phyloP scores from a whole-genome alignment of 345 rosid species.

The Excoecaria agallocha region DNA sequence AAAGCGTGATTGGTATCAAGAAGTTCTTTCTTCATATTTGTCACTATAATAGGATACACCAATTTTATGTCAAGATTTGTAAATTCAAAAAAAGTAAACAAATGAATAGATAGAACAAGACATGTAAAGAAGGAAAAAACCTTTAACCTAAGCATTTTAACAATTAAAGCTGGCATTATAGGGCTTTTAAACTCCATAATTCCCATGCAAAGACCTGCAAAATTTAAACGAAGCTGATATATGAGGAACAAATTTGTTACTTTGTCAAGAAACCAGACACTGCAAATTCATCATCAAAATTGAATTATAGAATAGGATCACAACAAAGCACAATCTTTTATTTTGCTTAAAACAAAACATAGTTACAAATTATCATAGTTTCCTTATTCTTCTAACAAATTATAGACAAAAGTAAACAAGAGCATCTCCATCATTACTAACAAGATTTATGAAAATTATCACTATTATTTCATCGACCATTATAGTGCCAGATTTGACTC shows the following conservation, averaged over 20 bases:
- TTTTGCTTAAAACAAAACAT: too few relatives aligned
- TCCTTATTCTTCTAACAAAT: too few relatives aligned
- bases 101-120: background rate
- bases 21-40: too few relatives aligned
- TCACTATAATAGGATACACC: background rate
- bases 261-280: background rate
- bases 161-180: conserved; percentile 24
- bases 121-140: conserved; percentile 23
- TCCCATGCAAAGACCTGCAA: conserved; percentile 30
- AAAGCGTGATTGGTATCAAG: too few relatives aligned
- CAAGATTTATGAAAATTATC: too few relatives aligned
- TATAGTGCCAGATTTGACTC: background rate
- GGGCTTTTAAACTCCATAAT: conserved; percentile 26
- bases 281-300: conserved; percentile 5
- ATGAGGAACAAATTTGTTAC: background rate
- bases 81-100: conserved; percentile 2
- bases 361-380: too few relatives aligned
- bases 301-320: too few relatives aligned
- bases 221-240: conserved; percentile 16
- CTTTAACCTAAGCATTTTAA: conserved; percentile 33
- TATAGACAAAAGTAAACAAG: too few relatives aligned
- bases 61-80: background rate
- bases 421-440: too few relatives aligned
- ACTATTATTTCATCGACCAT: background rate
- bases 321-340: too few relatives aligned